phyloP scores from a whole-genome alignment of 306 rosid species.

The Medicago lupulina region DNA sequence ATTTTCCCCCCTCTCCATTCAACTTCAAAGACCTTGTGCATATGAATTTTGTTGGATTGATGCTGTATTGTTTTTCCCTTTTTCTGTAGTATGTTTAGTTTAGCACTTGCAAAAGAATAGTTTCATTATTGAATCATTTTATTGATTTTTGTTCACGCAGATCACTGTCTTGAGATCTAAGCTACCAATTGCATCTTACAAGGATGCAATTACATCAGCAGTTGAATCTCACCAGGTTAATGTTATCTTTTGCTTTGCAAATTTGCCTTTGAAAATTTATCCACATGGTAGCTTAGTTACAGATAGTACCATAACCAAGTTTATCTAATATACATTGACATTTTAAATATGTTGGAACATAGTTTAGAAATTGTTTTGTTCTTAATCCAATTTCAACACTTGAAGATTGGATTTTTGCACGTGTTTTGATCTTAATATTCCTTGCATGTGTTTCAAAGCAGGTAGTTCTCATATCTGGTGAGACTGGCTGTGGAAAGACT shows the following conservation, averaged over 20 bases:
- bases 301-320: slow-evolving; percentile 38
- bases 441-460: slow-evolving; percentile 52
- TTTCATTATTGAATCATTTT: slow-evolving; percentile 38
- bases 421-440: slow-evolving; percentile 42
- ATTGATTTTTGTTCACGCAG: slow-evolving; percentile 55
- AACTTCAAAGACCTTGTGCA: slow-evolving; percentile 9
- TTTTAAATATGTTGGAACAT: slow-evolving; percentile 29
- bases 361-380: slow-evolving; percentile 27
- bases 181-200: slow-evolving; percentile 87
- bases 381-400: slow-evolving; percentile 24
- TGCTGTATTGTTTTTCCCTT: slow-evolving; percentile 35
- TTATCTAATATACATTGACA: slow-evolving; percentile 31
- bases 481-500: slow-evolving; percentile 99
- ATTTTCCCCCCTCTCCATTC: slow-evolving; percentile 1
- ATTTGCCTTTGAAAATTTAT: slow-evolving; percentile 24
- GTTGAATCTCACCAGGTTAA: slow-evolving; percentile 89
- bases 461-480: slow-evolving; percentile 92
- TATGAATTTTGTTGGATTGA: slow-evolving; percentile 42
- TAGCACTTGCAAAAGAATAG: slow-evolving; percentile 18
- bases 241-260: slow-evolving; percentile 27
- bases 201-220: slow-evolving; percentile 72
- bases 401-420: slow-evolving; percentile 39
- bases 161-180: slow-evolving; percentile 57
- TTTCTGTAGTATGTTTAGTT: slow-evolving; percentile 32
- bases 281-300: slow-evolving; percentile 25